Evolutionary conservation across 2,329 filamentous ascomycete species (phyloP).

Genomic region (Pseudogymnoascus sp.): DNA sequence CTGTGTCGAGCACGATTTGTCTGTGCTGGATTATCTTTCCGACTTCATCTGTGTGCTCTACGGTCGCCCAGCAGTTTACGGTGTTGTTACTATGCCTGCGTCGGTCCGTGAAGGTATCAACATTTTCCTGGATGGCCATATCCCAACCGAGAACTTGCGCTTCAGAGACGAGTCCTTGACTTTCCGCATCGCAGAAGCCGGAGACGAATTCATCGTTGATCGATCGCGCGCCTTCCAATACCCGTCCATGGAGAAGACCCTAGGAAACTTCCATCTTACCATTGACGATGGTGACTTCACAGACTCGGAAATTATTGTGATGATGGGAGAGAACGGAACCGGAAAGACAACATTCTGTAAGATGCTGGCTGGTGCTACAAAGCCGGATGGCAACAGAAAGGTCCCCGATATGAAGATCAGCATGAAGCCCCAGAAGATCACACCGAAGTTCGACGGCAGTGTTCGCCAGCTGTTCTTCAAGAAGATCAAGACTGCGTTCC

Average conservation of each 20-base stretch:
- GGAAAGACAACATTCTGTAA: constrained; percentile 99
- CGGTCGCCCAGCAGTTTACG: constrained; percentile 89
- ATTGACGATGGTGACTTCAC: constrained; percentile 84
- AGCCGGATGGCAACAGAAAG: constrained; percentile 71
- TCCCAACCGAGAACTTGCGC: constrained; percentile 94
- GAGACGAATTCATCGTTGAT: constrained; percentile 80
- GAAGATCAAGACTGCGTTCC: constrained; percentile 95
- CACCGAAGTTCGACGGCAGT: constrained; percentile 93
- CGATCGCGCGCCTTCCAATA: constrained; percentile 80
- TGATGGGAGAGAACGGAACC: constrained; percentile 99
- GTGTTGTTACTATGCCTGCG: constrained; percentile 90
- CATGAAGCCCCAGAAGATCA: constrained; percentile 99
- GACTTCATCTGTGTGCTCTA: constrained; percentile 98
- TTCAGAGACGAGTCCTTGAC: constrained; percentile 96
- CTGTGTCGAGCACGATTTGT: constrained; percentile 98
- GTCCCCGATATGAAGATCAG: constrained; percentile 94
- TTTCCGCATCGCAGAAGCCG: constrained; percentile 84
- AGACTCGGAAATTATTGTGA: constrained; percentile 96
- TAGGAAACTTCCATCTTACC: constrained; percentile 76
- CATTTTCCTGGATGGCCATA: constrained; percentile 96
- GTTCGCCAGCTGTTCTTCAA: constrained; percentile 99
- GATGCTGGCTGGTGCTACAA: constrained; percentile 84
- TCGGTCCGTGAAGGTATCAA: constrained; percentile 99
- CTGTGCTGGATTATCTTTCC: constrained; percentile 94
- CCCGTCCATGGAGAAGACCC: constrained; percentile 84